Conservation (phyloP, 192 early-diverging fungal species). For the Rhizoclosmatium globosum region DNA sequence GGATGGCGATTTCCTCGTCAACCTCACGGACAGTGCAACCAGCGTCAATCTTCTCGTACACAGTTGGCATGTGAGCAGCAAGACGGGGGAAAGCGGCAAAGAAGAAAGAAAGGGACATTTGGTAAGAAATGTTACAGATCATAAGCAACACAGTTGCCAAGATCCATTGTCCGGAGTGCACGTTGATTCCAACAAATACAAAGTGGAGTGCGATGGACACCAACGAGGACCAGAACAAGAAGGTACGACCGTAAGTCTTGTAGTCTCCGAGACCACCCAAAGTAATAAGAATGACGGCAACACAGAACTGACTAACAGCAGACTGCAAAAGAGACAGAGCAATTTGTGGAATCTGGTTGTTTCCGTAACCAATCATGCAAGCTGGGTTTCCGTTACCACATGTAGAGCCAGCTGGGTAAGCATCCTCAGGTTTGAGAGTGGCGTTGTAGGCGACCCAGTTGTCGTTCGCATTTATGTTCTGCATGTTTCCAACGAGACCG, state of each 20-base stretch:
- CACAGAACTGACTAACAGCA: neutral
- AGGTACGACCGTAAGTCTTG: neutral
- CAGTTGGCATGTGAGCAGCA: conserved; percentile 15
- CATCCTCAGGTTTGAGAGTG: neutral
- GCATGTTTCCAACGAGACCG: conserved; percentile 5
- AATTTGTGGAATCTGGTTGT: neutral
- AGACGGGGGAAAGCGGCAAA: conserved; percentile 20
- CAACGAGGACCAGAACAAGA: conserved; percentile 5
- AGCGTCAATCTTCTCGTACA: conserved; percentile 8
- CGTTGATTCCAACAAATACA: neutral
- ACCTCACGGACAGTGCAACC: neutral
- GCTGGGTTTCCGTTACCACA: neutral
- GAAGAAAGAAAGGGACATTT: conserved; percentile 3
- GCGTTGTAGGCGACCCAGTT: conserved; percentile 9
- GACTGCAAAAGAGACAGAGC: neutral
- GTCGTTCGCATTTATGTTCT: neutral
- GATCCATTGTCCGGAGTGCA: neutral
- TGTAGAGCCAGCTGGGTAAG: neutral
- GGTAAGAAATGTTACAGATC: neutral
- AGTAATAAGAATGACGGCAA: conserved; percentile 3
- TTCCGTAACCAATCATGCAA: neutral
- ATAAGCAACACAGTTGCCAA: neutral
- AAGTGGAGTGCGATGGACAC: neutral
- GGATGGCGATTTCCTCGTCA: conserved; percentile 17
- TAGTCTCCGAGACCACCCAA: conserved; percentile 12